phyloP scores from a whole-genome alignment of 2,329 filamentous ascomycete genomes.

The Proliferodiscus dingleyae region DNA sequence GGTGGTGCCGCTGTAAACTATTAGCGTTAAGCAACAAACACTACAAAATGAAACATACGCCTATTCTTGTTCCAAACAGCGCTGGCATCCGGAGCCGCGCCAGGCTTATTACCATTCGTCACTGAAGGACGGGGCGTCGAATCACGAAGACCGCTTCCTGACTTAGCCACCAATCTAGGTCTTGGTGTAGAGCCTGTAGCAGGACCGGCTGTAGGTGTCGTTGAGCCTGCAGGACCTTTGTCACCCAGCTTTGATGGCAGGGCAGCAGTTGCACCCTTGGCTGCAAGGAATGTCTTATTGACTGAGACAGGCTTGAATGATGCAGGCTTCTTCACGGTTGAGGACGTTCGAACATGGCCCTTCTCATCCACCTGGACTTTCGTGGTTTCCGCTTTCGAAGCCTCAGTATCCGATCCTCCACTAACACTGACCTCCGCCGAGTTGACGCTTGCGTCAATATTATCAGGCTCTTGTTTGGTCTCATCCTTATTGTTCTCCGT shows the following conservation, averaged over 20 bases:
- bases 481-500: constrained; percentile 41
- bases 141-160: constrained; percentile 55
- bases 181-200: constrained; percentile 50
- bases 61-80: constrained; percentile 88
- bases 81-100: constrained; percentile 62
- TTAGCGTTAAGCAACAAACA: constrained; percentile 27
- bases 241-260: constrained; percentile 46
- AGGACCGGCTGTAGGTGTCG: constrained; percentile 40
- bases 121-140: constrained; percentile 40
- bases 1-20: constrained; percentile 49
- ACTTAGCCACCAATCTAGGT: constrained; percentile 72
- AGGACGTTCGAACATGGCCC: constrained; percentile 52
- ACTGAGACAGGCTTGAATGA: constrained; percentile 83
- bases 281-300: constrained; percentile 76
- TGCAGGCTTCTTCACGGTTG: constrained; percentile 66
- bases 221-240: constrained; percentile 43
- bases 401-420: constrained; percentile 73
- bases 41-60: constrained; percentile 49
- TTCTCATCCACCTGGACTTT: constrained; percentile 53
- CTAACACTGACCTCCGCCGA: constrained; percentile 65
- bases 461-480: constrained; percentile 48
- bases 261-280: constrained; percentile 51
- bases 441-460: constrained; percentile 54
- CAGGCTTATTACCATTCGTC: constrained; percentile 53
- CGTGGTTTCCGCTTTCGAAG: constrained; percentile 51